phyloP scores from a whole-genome alignment of 768 basidiomycete species.

The Amanita phalloides region DNA sequence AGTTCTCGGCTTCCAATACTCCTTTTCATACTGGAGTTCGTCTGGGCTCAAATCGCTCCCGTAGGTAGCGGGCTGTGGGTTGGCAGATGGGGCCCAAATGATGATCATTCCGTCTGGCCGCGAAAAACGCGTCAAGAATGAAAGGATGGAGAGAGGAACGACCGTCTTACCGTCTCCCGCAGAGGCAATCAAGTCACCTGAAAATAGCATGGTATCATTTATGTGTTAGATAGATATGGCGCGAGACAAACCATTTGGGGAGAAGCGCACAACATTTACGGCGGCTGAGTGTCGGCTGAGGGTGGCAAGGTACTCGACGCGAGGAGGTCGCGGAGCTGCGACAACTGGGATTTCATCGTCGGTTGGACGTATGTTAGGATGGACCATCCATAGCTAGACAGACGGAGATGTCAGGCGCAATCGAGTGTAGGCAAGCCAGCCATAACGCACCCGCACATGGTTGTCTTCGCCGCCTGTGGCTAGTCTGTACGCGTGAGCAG shows the following conservation, averaged over 20 bases:
- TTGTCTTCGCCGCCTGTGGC: constrained; percentile 97
- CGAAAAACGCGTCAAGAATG: constrained; percentile 7
- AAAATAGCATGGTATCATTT: not conserved
- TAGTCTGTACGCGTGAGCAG: constrained; percentile 72
- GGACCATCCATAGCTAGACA: constrained; percentile 85
- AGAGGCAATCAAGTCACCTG: constrained; percentile 88
- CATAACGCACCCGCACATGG: constrained; percentile 76
- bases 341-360: constrained; percentile 23
- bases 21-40: constrained; percentile 83
- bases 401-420: not conserved
- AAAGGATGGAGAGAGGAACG: constrained; percentile 4
- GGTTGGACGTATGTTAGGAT: constrained; percentile 76
- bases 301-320: constrained; percentile 93
- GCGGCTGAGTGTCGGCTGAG: constrained; percentile 87
- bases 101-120: constrained; percentile 89
- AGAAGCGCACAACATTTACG: constrained; percentile 94
- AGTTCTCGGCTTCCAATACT: constrained; percentile 87
- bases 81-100: constrained; percentile 81
- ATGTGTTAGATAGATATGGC: not conserved
- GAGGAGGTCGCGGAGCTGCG: constrained; percentile 40
- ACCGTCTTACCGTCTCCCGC: constrained; percentile 83
- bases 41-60: constrained; percentile 75
- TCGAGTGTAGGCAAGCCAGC: not conserved
- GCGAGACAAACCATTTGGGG: constrained; percentile 66
- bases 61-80: constrained; percentile 60